Evolutionary conservation across 768 basidiomycete species (phyloP).

Genomic region (Rhodotorula diobovata): DNA sequence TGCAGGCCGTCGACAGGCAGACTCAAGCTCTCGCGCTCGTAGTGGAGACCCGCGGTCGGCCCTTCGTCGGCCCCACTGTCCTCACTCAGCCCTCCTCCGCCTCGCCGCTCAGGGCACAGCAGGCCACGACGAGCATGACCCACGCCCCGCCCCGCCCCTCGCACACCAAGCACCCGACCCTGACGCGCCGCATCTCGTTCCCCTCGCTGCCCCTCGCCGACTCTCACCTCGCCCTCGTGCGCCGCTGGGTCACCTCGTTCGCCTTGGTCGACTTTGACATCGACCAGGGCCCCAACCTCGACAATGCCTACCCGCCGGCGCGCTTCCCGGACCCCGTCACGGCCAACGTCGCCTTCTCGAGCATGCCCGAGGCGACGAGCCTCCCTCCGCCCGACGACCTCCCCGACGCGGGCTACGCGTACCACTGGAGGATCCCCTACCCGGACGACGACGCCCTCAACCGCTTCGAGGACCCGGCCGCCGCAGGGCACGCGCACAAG

Average conservation of each 20-base stretch:
- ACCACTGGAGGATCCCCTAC: slow-evolving; percentile 33
- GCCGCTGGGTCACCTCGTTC: slow-evolving; percentile 28
- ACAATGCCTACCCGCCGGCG: slow-evolving; percentile 26
- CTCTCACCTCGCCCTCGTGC: slow-evolving; percentile 1
- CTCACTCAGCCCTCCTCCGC: no score
- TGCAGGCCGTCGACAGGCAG: no score
- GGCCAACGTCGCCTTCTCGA: slow-evolving; percentile 33
- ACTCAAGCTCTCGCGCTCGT: no score
- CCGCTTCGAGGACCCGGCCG: not conserved
- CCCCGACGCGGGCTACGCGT: slow-evolving; percentile 13
- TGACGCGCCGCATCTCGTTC: slow-evolving; percentile 27
- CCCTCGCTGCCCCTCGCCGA: slow-evolving; percentile 7
- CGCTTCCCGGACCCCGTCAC: not conserved
- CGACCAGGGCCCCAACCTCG: slow-evolving; percentile 36
- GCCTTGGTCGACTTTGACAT: slow-evolving; percentile 42
- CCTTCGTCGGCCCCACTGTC: no score
- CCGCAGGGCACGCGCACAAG: not conserved
- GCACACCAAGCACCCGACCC: not conserved
- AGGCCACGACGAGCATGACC: no score
- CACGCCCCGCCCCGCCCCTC: not conserved
- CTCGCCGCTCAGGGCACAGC: no score
- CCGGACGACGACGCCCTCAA: not conserved
- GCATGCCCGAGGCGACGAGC: slow-evolving; percentile 32
- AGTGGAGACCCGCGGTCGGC: no score
- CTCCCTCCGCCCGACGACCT: not conserved